These are phyloP conservation scores for Scleromitrula shiraiana DNA, from an alignment of 2,329 filamentous ascomycete species.

Conservation along the genomic window DNA sequence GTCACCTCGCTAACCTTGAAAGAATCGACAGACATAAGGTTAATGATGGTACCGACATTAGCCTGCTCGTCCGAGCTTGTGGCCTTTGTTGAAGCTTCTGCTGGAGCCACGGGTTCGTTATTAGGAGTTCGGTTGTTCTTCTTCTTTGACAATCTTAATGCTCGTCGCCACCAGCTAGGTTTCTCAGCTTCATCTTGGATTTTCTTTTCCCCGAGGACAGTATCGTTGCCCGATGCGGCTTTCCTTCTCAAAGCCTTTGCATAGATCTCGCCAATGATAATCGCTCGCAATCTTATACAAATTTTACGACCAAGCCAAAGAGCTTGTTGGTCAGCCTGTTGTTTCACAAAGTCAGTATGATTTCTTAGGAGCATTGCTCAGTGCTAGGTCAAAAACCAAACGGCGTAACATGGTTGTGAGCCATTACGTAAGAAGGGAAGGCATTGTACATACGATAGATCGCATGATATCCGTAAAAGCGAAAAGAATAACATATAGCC, in stretches of 20 bases:
- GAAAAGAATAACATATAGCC: conserved; percentile 89
- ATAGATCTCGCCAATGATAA: conserved; percentile 96
- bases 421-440: too few relatives aligned
- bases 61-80: conserved; percentile 59
- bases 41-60: conserved; percentile 96
- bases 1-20: conserved; percentile 97
- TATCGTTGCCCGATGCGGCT: conserved; percentile 70
- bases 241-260: conserved; percentile 90
- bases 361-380: too few relatives aligned
- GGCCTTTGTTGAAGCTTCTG: conserved; percentile 6
- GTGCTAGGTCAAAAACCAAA: background rate
- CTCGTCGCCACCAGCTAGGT: conserved; percentile 38
- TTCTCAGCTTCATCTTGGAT: conserved; percentile 38
- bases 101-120: conserved; percentile 7
- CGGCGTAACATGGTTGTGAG: too few relatives aligned
- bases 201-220: conserved; percentile 53
- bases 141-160: conserved; percentile 44
- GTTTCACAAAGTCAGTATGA: background rate
- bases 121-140: conserved; percentile 32
- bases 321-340: conserved; percentile 62
- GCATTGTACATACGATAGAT: conserved; percentile 52
- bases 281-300: conserved; percentile 84
- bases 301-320: conserved; percentile 92
- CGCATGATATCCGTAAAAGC: conserved; percentile 76
- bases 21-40: conserved; percentile 97